Percentiles rank a stretch among this genome's conserved stretches.
phyloP scores from a whole-genome alignment of 768 basidiomycete species.

The Cubamyces sp. region DNA sequence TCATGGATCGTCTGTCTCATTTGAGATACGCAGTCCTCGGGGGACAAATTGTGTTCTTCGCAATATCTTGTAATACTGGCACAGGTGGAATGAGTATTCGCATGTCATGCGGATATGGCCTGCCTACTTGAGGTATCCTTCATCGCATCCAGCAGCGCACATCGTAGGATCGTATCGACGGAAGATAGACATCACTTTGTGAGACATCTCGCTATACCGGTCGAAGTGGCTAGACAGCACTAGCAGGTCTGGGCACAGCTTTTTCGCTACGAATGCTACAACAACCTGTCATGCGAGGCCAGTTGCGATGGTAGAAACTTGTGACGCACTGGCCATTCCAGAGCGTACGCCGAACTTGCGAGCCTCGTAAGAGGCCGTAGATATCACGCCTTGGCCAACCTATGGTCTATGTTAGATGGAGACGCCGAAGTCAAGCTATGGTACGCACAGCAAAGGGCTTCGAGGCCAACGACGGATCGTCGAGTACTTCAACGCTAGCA shows the following conservation, averaged over 20 bases:
- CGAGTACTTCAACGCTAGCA: conserved; percentile 75
- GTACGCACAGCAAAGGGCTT: conserved; percentile 73
- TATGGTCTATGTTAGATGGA: conserved; percentile 19
- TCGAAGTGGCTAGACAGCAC: conserved; percentile 60
- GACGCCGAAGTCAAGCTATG: no score
- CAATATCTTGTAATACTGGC: conserved; percentile 85
- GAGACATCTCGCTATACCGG: conserved; percentile 72
- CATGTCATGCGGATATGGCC: not conserved
- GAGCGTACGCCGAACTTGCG: conserved; percentile 90
- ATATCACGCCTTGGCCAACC: conserved; percentile 84
- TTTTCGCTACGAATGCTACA: conserved; percentile 85
- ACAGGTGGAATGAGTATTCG: not conserved
- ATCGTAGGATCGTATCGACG: conserved; percentile 77
- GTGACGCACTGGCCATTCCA: conserved; percentile 83
- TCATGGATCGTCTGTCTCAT: conserved; percentile 74
- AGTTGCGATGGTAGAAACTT: not conserved
- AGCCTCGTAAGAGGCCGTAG: conserved; percentile 92
- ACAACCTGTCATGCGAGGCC: not conserved
- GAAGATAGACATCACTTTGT: conserved; percentile 69
- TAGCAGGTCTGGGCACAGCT: conserved; percentile 89
- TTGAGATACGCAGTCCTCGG: conserved; percentile 75
- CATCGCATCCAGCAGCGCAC: conserved; percentile 80
- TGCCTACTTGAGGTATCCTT: conserved; percentile 87
- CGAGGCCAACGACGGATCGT: conserved; percentile 63
- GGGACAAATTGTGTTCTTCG: conserved; percentile 59